Evolutionary conservation across 352 stramenopile species (phyloP).

Genomic region (Blastocystis sp.): DNA sequence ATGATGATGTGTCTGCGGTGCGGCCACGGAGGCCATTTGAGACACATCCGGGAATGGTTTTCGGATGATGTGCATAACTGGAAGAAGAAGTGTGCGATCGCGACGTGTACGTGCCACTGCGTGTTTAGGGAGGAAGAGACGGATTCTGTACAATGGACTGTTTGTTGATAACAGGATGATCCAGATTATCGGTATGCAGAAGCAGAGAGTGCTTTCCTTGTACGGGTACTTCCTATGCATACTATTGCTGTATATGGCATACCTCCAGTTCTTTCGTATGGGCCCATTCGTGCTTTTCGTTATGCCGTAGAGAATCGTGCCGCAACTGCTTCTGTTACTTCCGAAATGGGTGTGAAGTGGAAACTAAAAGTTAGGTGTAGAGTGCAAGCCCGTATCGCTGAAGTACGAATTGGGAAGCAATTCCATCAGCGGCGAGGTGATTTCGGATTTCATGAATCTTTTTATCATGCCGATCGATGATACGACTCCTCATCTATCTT

Average conservation of each 20-base stretch:
- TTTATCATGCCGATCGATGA: slow-evolving; percentile 59
- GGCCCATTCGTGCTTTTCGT: not conserved
- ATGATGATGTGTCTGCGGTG: slow-evolving; percentile 60
- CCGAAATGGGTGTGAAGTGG: not conserved
- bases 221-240: slow-evolving; percentile 30
- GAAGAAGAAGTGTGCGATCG: slow-evolving; percentile 37
- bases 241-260: not conserved
- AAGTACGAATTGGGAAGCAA: slow-evolving; percentile 25
- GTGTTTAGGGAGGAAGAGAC: slow-evolving; percentile 1
- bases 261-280: not conserved
- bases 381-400: not conserved
- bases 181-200: not conserved
- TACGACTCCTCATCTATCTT: slow-evolving; percentile 1
- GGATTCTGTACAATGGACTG: slow-evolving; percentile 6
- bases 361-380: not conserved
- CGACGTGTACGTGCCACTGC: slow-evolving; percentile 27
- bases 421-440: slow-evolving; percentile 36
- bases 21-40: slow-evolving; percentile 61
- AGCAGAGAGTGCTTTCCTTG: slow-evolving; percentile 25
- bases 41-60: slow-evolving; percentile 62
- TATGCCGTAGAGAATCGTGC: not conserved
- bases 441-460: slow-evolving; percentile 38
- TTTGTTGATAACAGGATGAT: slow-evolving; percentile 48
- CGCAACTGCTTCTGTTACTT: not conserved
- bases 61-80: not conserved